Evolutionary conservation across 2,329 filamentous ascomycete species (phyloP).

Genomic region (Huntiella bhutanensis): DNA sequence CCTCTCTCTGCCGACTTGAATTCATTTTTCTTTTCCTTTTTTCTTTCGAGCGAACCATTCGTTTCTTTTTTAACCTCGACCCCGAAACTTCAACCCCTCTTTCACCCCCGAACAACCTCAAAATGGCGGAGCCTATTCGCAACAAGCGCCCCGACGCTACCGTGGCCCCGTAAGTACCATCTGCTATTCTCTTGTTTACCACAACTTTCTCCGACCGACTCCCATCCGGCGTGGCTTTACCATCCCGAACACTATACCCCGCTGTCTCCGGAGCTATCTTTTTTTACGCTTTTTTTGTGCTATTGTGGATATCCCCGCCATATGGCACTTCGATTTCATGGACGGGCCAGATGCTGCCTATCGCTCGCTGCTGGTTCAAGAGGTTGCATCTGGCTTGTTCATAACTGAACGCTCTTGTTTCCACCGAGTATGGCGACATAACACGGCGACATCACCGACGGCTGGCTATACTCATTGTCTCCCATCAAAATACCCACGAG

Average conservation of each 20-base stretch:
- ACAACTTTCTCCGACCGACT: too few relatives aligned
- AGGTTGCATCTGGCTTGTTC: too few relatives aligned
- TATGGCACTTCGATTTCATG: too few relatives aligned
- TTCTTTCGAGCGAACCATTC: constrained; percentile 14
- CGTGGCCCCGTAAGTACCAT: constrained; percentile 36
- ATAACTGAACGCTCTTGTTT: too few relatives aligned
- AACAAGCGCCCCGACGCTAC: constrained; percentile 39
- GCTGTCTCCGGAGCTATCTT: neutral
- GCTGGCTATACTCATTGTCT: too few relatives aligned
- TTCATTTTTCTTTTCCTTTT: constrained; percentile 15
- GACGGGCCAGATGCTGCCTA: too few relatives aligned
- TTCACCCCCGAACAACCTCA: constrained; percentile 13
- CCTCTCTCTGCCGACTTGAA: constrained; percentile 16
- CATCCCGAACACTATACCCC: neutral
- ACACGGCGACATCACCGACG: too few relatives aligned
- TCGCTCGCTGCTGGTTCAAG: too few relatives aligned
- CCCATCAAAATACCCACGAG: too few relatives aligned
- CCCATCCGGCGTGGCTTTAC: too few relatives aligned
- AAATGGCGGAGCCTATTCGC: constrained; percentile 45
- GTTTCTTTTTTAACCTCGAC: constrained; percentile 15
- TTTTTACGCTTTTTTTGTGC: neutral
- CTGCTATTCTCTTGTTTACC: neutral
- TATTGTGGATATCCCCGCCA: too few relatives aligned
- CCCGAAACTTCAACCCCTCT: neutral
- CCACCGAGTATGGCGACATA: too few relatives aligned